phyloP scores from a whole-genome alignment of 2,329 filamentous ascomycete genomes.

The Neonectria neomacrospora region DNA sequence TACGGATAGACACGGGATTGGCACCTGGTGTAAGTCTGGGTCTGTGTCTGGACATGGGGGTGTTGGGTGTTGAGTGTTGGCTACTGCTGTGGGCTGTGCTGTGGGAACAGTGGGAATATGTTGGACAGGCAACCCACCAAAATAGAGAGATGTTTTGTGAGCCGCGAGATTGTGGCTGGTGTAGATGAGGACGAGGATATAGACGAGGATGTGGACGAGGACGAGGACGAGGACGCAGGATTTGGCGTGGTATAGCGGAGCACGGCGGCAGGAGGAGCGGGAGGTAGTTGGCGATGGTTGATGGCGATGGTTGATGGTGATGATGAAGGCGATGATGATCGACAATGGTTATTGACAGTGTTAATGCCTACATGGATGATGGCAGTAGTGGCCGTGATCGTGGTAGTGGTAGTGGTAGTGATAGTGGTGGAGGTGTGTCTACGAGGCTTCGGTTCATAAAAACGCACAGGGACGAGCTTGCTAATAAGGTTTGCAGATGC shows the following conservation, averaged over 20 bases:
- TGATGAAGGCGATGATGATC: conserved; percentile 5
- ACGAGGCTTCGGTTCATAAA: conserved; percentile 15
- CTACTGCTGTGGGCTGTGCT: background rate
- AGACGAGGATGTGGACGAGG: background rate
- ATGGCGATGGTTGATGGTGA: background rate
- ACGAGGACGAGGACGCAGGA: background rate
- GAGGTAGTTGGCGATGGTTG: background rate
- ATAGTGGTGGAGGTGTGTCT: background rate
- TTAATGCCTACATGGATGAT: background rate
- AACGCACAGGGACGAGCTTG: conserved; percentile 23
- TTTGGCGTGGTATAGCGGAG: background rate
- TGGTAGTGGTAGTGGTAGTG: background rate
- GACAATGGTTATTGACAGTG: background rate
- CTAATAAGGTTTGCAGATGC: conserved; percentile 38
- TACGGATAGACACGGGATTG: conserved; percentile 19
- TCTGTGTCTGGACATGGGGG: background rate
- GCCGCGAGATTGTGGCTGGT: background rate
- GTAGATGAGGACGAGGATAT: background rate
- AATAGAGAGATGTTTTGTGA: background rate
- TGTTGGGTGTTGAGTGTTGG: background rate
- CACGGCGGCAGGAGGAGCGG: background rate
- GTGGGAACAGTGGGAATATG: background rate
- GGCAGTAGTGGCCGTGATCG: background rate
- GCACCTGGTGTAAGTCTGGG: background rate
- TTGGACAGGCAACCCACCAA: background rate